phyloP scores from a whole-genome alignment of 2,329 filamentous ascomycete genomes.

The Gliomastix tumulicola region DNA sequence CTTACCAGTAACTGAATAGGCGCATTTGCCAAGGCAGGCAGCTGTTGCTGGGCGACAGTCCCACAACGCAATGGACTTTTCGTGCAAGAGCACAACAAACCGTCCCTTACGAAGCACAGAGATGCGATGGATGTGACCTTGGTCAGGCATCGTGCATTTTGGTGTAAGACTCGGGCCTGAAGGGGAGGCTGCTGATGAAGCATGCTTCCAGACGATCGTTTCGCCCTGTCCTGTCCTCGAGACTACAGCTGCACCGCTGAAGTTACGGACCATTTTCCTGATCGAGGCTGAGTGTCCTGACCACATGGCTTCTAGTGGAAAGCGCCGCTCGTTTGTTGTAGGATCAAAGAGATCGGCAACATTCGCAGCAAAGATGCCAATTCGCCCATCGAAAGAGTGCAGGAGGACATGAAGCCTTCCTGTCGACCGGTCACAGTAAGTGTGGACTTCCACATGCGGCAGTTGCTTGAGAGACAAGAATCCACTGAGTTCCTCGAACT shows the following conservation, averaged over 20 bases:
- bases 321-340: slow-evolving; percentile 48
- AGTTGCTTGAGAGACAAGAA: slow-evolving; percentile 14
- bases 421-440: slow-evolving; percentile 60
- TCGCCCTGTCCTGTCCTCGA: slow-evolving; percentile 75
- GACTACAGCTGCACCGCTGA: slow-evolving; percentile 70
- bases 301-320: slow-evolving; percentile 63
- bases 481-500: slow-evolving; percentile 38
- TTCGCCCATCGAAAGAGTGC: slow-evolving; percentile 78
- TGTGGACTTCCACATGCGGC: slow-evolving; percentile 60
- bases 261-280: slow-evolving; percentile 81
- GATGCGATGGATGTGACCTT: slow-evolving; percentile 71
- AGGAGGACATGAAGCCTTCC: slow-evolving; percentile 67
- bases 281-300: slow-evolving; percentile 77
- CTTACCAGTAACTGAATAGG: slow-evolving; percentile 58
- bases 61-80: slow-evolving; percentile 69
- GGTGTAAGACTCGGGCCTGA: slow-evolving; percentile 45
- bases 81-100: slow-evolving; percentile 74
- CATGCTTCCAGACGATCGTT: slow-evolving; percentile 76
- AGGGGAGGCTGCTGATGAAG: slow-evolving; percentile 21
- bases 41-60: slow-evolving; percentile 61
- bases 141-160: slow-evolving; percentile 60
- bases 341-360: slow-evolving; percentile 78
- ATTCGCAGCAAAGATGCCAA: slow-evolving; percentile 74
- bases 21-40: slow-evolving; percentile 37
- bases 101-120: slow-evolving; percentile 70